phyloP scores from a whole-genome alignment of 305 asterid species.

The Coffea humblotiana region DNA sequence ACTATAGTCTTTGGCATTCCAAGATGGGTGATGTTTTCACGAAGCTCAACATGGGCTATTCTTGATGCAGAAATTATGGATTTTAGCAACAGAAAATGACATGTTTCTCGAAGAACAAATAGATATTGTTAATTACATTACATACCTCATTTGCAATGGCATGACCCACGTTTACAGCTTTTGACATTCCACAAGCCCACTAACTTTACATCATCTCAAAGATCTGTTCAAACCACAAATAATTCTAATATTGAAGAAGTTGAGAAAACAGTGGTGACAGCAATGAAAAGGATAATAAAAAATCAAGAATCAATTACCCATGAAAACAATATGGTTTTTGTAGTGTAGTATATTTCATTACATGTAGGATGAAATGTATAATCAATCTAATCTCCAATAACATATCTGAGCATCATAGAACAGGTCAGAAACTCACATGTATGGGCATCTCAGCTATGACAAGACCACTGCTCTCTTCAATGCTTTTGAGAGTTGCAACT shows the following conservation, averaged over 20 bases:
- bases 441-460: slow-evolving; percentile 91
- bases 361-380: not conserved
- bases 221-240: slow-evolving; percentile 53
- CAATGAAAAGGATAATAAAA: not conserved
- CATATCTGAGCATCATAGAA: slow-evolving; percentile 12
- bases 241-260: slow-evolving; percentile 12
- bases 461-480: slow-evolving; percentile 85
- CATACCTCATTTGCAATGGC: slow-evolving; percentile 20
- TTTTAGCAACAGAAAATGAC: not conserved
- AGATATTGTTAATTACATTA: slow-evolving; percentile 1
- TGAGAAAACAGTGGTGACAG: not conserved
- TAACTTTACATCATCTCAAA: slow-evolving; percentile 73
- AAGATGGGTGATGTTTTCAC: not conserved
- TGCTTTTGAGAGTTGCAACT: slow-evolving; percentile 72
- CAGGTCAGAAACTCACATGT: slow-evolving; percentile 51
- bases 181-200: slow-evolving; percentile 25
- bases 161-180: slow-evolving; percentile 6
- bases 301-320: not conserved
- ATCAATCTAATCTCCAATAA: slow-evolving; percentile 2
- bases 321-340: not conserved
- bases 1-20: not conserved
- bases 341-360: not conserved
- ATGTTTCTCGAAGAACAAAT: not conserved
- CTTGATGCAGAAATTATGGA: not conserved
- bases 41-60: not conserved